phyloP scores from a whole-genome alignment of 768 basidiomycete genomes.

The Kwoniella dendrophila region DNA sequence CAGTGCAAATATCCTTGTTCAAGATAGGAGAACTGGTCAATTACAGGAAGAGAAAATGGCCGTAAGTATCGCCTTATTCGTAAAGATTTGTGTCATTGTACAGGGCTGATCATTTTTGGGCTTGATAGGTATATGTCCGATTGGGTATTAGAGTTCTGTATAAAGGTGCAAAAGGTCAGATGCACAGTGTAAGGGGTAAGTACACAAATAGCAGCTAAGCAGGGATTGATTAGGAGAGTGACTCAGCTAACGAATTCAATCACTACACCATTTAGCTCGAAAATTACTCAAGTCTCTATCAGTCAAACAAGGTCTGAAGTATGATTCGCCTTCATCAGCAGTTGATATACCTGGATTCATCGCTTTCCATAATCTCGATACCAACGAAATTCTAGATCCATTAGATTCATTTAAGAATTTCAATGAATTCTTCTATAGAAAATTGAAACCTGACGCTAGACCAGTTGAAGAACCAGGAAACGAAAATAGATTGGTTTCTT shows the following conservation, averaged over 20 bases:
- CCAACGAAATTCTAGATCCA: slow-evolving; percentile 80
- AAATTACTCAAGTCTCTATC: slow-evolving; percentile 84
- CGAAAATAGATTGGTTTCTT: slow-evolving; percentile 75
- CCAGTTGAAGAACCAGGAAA: slow-evolving; percentile 74
- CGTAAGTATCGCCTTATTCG: slow-evolving; percentile 20
- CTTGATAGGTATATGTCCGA: slow-evolving; percentile 75
- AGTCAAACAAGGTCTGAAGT: slow-evolving; percentile 91
- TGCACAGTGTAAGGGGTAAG: slow-evolving; percentile 85
- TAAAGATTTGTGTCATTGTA: no score
- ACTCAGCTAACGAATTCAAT: no score
- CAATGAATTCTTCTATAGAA: slow-evolving; percentile 85
- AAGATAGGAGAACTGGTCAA: slow-evolving; percentile 87
- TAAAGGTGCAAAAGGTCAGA: slow-evolving; percentile 78
- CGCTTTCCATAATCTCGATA: slow-evolving; percentile 81
- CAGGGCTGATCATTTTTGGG: not conserved
- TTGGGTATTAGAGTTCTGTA: slow-evolving; percentile 90
- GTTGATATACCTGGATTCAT: slow-evolving; percentile 85
- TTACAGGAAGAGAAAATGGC: slow-evolving; percentile 96
- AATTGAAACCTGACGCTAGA: slow-evolving; percentile 80
- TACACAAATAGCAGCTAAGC: no score
- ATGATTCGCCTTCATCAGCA: slow-evolving; percentile 80
- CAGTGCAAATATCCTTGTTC: slow-evolving; percentile 96
- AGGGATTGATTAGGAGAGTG: no score
- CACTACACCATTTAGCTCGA: slow-evolving; percentile 66
- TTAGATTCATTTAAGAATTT: slow-evolving; percentile 84